Evolutionary conservation across 306 rosid species (phyloP).

Genomic region (Lathyrus tuberosus): DNA sequence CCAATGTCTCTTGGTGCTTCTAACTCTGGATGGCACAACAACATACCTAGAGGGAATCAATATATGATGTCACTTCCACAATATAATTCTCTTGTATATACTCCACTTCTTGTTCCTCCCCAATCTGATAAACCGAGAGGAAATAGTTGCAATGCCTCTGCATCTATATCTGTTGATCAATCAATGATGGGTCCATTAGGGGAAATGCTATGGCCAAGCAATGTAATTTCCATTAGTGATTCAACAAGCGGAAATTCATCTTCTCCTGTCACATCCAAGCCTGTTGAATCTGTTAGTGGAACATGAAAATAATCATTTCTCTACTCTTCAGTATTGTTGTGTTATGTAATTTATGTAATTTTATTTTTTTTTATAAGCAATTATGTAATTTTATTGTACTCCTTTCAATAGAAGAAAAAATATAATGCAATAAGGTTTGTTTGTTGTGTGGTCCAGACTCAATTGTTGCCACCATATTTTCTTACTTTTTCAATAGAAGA

Average conservation of each 20-base stretch:
- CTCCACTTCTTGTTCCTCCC: slow-evolving; percentile 45
- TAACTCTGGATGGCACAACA: slow-evolving; percentile 59
- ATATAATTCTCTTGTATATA: slow-evolving; percentile 42
- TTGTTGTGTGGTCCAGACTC: no score
- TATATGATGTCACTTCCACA: slow-evolving; percentile 51
- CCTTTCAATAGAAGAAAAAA: no score
- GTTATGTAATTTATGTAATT: no score
- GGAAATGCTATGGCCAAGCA: slow-evolving; percentile 68
- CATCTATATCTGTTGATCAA: slow-evolving; percentile 64
- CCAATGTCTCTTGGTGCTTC: slow-evolving; percentile 50
- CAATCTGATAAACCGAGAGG: slow-evolving; percentile 52
- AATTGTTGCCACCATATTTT: no score
- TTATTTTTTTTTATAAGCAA: no score
- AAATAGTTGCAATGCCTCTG: slow-evolving; percentile 49
- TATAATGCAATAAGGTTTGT: no score
- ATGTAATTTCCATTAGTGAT: slow-evolving; percentile 34
- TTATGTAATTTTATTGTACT: no score
- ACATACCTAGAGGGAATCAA: slow-evolving; percentile 52
- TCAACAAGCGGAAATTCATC: slow-evolving; percentile 37
- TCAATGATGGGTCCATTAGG: slow-evolving; percentile 80
- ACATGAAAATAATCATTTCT: slow-evolving; percentile 43
- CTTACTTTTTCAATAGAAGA: no score
- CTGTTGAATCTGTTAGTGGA: slow-evolving; percentile 41
- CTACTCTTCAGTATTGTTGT: no score
- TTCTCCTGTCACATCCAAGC: neutral